Evolutionary conservation across 2,329 filamentous ascomycete genomes (phyloP).

Genomic region (Metarhizium humberi): DNA sequence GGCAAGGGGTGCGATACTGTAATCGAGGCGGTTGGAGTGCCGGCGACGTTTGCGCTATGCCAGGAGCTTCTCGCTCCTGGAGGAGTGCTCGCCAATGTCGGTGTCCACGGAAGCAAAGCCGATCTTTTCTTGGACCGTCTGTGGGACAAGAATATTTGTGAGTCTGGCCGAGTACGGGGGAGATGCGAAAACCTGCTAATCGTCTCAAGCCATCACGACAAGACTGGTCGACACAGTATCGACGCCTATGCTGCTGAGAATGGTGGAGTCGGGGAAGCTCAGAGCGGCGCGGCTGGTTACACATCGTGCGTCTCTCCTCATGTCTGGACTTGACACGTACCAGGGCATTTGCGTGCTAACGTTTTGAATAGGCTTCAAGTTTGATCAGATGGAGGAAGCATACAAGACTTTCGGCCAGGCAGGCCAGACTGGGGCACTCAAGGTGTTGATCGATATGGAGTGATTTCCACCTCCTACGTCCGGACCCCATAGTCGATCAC

Average conservation of each 20-base stretch:
- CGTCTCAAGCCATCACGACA: slow-evolving; percentile 31
- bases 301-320: slow-evolving; percentile 24
- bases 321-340: not conserved
- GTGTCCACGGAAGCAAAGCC: slow-evolving; percentile 46
- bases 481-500: too few species aligned
- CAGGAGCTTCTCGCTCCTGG: slow-evolving; percentile 44
- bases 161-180: slow-evolving; percentile 13
- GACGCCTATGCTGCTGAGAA: slow-evolving; percentile 38
- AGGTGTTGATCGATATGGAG: slow-evolving; percentile 27
- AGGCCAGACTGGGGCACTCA: slow-evolving; percentile 31
- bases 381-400: slow-evolving; percentile 31
- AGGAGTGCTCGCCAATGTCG: slow-evolving; percentile 46
- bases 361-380: slow-evolving; percentile 25
- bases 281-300: slow-evolving; percentile 34
- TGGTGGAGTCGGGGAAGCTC: slow-evolving; percentile 31
- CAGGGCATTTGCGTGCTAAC: not conserved
- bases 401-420: slow-evolving; percentile 33
- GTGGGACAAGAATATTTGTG: slow-evolving; percentile 45
- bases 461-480: not conserved
- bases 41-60: slow-evolving; percentile 41
- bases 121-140: slow-evolving; percentile 42
- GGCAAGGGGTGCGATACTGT: slow-evolving; percentile 46
- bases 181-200: not conserved
- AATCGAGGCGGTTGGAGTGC: slow-evolving; percentile 48
- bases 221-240: slow-evolving; percentile 36